Percentiles rank a stretch among this genome's conserved stretches.
phyloP scores from a whole-genome alignment of 371 early-diverging fungal species.

The Rhizomucor pusillus region DNA sequence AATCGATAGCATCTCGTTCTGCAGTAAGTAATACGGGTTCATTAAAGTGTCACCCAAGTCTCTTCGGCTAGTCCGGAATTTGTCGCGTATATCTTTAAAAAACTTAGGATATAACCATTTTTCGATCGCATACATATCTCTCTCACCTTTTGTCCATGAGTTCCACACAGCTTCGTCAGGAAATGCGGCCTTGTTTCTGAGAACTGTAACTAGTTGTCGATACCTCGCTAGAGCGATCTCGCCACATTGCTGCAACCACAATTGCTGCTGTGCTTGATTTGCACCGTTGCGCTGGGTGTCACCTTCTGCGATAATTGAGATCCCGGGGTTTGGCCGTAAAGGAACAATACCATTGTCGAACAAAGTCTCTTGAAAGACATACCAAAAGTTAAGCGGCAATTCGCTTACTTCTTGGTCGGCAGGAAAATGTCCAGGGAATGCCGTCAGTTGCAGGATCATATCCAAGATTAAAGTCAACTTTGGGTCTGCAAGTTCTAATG shows the following conservation, averaged over 20 bases:
- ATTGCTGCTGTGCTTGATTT: constrained; percentile 14
- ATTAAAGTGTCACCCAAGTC: constrained; percentile 77
- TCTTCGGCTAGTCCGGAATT: constrained; percentile 67
- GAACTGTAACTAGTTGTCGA: constrained; percentile 48
- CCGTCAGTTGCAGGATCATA: constrained; percentile 69
- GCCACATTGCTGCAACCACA: constrained; percentile 31
- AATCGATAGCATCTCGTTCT: constrained; percentile 57
- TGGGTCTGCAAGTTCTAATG: constrained; percentile 40
- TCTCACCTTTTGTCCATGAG: constrained; percentile 60
- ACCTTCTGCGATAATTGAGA: constrained; percentile 10
- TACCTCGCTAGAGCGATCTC: constrained; percentile 43
- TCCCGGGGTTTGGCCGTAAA: constrained; percentile 8
- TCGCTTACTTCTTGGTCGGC: constrained; percentile 73
- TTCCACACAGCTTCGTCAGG: constrained; percentile 58
- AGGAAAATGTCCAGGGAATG: constrained; percentile 69
- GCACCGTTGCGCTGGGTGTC: constrained; percentile 11
- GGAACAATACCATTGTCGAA: constrained; percentile 42
- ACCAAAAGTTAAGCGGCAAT: constrained; percentile 74
- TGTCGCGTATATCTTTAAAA: constrained; percentile 35
- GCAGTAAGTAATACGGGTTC: constrained; percentile 68
- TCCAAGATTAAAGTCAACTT: constrained; percentile 50
- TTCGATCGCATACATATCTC: constrained; percentile 31
- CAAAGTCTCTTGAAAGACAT: constrained; percentile 66
- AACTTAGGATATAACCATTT: too few relatives aligned
- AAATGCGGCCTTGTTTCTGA: constrained; percentile 53